These are phyloP conservation scores for Rauvolfia tetraphylla DNA, from an alignment of 257 asterid genomes.

Conservation along the genomic window DNA sequence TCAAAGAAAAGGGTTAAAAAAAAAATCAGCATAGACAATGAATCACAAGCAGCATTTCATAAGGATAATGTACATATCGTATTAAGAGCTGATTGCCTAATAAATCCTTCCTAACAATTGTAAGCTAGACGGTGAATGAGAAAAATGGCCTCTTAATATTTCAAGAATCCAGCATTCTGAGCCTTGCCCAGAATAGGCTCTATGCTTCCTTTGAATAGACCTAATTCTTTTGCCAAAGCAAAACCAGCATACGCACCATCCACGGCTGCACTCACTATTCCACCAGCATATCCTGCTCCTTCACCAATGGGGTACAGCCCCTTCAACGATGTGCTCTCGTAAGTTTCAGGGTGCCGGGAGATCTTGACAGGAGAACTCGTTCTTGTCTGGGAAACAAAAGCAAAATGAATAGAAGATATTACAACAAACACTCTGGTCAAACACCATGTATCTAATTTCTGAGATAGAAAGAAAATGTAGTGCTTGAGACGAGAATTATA, in stretches of 20 bases:
- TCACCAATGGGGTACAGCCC: constrained; percentile 95
- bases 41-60: too few species aligned
- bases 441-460: neutral
- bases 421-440: neutral
- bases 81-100: too few species aligned
- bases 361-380: constrained; percentile 92
- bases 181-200: constrained; percentile 55
- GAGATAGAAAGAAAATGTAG: too few species aligned
- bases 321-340: constrained; percentile 69
- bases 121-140: neutral
- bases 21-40: too few species aligned
- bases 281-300: constrained; percentile 97
- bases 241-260: constrained; percentile 92
- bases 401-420: neutral
- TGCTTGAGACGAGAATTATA: neutral
- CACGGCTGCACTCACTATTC: constrained; percentile 91
- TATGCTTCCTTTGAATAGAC: constrained; percentile 47
- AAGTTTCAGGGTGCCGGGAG: constrained; percentile 53
- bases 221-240: constrained; percentile 66
- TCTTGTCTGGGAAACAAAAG: constrained; percentile 52
- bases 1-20: too few species aligned
- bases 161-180: constrained; percentile 50
- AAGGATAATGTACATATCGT: too few species aligned
- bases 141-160: constrained; percentile 35
- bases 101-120: neutral